Percentiles rank a stretch among this genome's conserved stretches.
These are phyloP conservation scores for Candida albicans DNA, from an alignment of 1,139 yeast species.

Conservation along the genomic window DNA sequence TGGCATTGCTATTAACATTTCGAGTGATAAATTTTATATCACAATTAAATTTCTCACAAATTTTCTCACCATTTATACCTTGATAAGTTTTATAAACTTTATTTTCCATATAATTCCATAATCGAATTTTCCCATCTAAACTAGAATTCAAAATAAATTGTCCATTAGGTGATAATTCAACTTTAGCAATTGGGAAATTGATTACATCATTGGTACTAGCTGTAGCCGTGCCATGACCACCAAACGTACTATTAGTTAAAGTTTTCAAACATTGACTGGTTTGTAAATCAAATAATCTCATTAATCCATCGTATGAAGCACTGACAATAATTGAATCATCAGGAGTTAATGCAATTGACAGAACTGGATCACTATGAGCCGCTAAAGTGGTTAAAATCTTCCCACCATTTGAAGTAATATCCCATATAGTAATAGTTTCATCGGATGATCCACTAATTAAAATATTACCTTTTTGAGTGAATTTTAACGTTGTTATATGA, in stretches of 20 bases:
- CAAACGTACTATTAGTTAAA: slow-evolving; percentile 66
- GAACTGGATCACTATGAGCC: slow-evolving; percentile 92
- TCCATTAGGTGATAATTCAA: slow-evolving; percentile 79
- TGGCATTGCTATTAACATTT: slow-evolving; percentile 18
- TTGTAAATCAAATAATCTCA: slow-evolving; percentile 83
- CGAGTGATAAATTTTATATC: slow-evolving; percentile 47
- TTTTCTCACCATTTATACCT: slow-evolving; percentile 32
- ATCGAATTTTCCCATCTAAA: slow-evolving; percentile 71
- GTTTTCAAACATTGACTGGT: slow-evolving; percentile 93
- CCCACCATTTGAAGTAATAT: slow-evolving; percentile 56
- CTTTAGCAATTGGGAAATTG: slow-evolving; percentile 69
- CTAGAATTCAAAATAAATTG: slow-evolving; percentile 76
- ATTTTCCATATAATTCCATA: slow-evolving; percentile 84
- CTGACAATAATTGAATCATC: slow-evolving; percentile 85
- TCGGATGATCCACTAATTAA: slow-evolving; percentile 85
- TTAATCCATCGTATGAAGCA: slow-evolving; percentile 88
- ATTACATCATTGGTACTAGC: slow-evolving; percentile 54
- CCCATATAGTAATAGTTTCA: slow-evolving; percentile 92
- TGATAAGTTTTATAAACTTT: slow-evolving; percentile 73
- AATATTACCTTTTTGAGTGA: slow-evolving; percentile 73
- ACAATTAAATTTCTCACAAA: slow-evolving; percentile 49
- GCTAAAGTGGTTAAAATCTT: slow-evolving; percentile 75
- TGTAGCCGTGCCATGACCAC: slow-evolving; percentile 59
- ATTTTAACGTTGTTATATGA: slow-evolving; percentile 73
- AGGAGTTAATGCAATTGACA: slow-evolving; percentile 67